Conservation (phyloP, 306 rosid species). For the Vigna trinervia region DNA sequence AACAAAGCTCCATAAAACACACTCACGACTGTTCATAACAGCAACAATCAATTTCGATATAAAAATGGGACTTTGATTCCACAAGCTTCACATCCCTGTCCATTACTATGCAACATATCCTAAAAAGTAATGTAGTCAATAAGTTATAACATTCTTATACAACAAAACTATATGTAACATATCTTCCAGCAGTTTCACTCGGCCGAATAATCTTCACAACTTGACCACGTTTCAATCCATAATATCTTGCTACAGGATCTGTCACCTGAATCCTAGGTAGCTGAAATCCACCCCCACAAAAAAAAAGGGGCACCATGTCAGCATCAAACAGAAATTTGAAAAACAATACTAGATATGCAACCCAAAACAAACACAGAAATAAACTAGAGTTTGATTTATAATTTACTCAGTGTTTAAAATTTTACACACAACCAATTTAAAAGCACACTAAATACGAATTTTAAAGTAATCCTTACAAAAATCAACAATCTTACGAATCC, state of each 20-base stretch:
- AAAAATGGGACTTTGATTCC: neutral
- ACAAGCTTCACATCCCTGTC: neutral
- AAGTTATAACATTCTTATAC: slow-evolving; percentile 44
- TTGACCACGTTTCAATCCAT: slow-evolving; percentile 90
- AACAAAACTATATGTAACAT: slow-evolving; percentile 77
- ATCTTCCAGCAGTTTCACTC: slow-evolving; percentile 91
- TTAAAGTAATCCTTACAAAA: too few species aligned
- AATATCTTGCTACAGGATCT: slow-evolving; percentile 87
- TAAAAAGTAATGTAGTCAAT: neutral
- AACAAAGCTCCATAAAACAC: neutral
- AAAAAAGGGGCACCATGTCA: neutral
- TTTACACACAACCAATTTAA: too few species aligned
- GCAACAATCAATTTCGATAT: neutral
- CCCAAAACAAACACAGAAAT: neutral
- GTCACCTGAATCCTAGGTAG: slow-evolving; percentile 86
- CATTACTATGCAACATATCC: neutral
- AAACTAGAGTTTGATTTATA: neutral
- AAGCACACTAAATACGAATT: too few species aligned
- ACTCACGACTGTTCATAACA: neutral
- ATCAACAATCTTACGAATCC: too few species aligned
- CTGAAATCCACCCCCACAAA: slow-evolving; percentile 49
- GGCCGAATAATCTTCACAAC: slow-evolving; percentile 87
- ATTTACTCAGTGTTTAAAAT: neutral
- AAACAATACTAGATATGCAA: slow-evolving; percentile 2
- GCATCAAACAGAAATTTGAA: neutral